phyloP scores from a whole-genome alignment of 306 rosid genomes.

The Biancaea sappan region DNA sequence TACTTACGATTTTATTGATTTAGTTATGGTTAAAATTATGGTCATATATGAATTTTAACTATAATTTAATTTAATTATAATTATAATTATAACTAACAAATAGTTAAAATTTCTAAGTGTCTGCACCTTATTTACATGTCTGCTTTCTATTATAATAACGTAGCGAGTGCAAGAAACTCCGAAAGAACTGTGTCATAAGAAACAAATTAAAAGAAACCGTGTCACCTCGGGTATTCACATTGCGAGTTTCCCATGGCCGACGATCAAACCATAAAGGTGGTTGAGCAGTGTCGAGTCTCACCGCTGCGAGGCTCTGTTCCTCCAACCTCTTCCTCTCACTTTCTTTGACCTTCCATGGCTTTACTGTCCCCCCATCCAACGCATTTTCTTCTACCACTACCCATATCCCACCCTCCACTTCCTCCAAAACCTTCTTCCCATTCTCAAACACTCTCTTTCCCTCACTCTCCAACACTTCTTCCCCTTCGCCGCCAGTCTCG shows the following conservation, averaged over 20 bases:
- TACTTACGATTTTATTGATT: too few species aligned
- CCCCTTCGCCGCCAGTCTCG: slow-evolving; percentile 8
- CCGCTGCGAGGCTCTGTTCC: slow-evolving; percentile 2
- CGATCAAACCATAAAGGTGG: not conserved
- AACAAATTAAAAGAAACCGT: too few species aligned
- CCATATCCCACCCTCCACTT: not conserved
- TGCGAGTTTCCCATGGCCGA: not conserved
- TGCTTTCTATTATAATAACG: too few species aligned
- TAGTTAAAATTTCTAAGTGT: too few species aligned
- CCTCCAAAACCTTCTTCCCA: not conserved
- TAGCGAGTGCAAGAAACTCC: too few species aligned
- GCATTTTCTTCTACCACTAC: not conserved
- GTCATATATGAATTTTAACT: too few species aligned
- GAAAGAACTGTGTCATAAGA: not conserved
- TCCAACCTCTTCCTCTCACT: slow-evolving; percentile 25
- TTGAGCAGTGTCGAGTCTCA: slow-evolving; percentile 5
- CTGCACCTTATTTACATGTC: too few species aligned
- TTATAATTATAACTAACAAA: too few species aligned
- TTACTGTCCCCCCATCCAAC: not conserved
- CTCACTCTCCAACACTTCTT: slow-evolving; percentile 28
- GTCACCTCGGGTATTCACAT: too few species aligned
- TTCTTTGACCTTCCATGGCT: slow-evolving; percentile 16
- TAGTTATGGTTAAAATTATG: too few species aligned
- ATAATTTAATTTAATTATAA: too few species aligned
- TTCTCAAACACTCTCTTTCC: slow-evolving; percentile 25